phyloP scores from a whole-genome alignment of 495 filamentous ascomycete species.

The Daldinia childiae region DNA sequence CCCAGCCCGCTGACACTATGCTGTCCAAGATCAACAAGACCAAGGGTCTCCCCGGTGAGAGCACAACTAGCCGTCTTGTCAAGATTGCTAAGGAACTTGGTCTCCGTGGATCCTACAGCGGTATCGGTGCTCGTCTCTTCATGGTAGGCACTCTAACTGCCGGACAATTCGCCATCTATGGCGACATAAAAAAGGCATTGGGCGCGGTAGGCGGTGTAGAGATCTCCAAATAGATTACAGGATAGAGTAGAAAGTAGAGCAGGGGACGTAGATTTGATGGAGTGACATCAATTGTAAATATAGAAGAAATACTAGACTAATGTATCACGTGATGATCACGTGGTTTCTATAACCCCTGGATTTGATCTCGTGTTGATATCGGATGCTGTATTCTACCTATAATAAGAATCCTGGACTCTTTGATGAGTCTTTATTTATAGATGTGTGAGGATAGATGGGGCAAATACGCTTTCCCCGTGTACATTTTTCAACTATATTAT shows the following conservation, averaged over 20 bases:
- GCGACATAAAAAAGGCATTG: slow-evolving; percentile 54
- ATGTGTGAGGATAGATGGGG: too few relatives aligned
- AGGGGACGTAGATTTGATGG: not conserved
- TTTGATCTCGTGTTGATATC: too few relatives aligned
- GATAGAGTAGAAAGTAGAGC: not conserved
- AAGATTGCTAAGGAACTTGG: slow-evolving; percentile 98
- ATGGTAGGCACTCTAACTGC: slow-evolving; percentile 82
- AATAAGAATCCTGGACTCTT: too few relatives aligned
- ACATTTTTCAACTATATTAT: too few relatives aligned
- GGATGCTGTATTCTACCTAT: too few relatives aligned
- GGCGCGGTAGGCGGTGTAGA: slow-evolving; percentile 83
- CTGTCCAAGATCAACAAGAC: slow-evolving; percentile 99
- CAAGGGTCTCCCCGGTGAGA: slow-evolving; percentile 93
- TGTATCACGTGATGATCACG: not conserved
- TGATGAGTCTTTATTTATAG: too few relatives aligned
- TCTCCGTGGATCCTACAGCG: slow-evolving; percentile 83
- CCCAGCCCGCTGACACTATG: slow-evolving; percentile 99
- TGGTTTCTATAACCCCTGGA: not conserved
- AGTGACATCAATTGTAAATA: not conserved
- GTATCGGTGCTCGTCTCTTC: slow-evolving; percentile 94
- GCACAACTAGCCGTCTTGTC: slow-evolving; percentile 87
- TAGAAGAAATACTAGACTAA: not conserved
- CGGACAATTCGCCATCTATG: slow-evolving; percentile 97
- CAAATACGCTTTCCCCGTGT: too few relatives aligned
- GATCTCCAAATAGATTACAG: slow-evolving; percentile 62